Conservation (phyloP, 2,329 filamentous ascomycete genomes). For the Aspergillus felis region DNA sequence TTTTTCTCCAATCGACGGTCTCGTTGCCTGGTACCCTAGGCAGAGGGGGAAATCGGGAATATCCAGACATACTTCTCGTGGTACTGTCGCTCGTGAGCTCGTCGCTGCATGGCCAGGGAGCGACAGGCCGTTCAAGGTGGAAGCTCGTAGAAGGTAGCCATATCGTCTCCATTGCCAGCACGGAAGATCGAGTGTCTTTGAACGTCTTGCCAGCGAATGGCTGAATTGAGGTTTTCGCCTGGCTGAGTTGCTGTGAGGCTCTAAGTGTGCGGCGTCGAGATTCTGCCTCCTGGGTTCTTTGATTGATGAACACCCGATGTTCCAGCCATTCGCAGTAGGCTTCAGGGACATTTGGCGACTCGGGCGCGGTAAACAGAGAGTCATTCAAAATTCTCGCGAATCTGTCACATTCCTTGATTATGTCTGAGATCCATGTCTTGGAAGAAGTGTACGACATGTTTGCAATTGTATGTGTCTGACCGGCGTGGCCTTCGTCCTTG, state of each 20-base stretch:
- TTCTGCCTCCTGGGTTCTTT: slow-evolving; percentile 9
- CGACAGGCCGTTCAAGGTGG: slow-evolving; percentile 10
- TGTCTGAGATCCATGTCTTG: slow-evolving; percentile 25
- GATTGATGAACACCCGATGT: slow-evolving; percentile 14
- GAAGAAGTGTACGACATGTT: slow-evolving; percentile 15
- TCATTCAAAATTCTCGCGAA: slow-evolving; percentile 20
- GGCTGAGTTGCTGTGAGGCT: slow-evolving; percentile 1
- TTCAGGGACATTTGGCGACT: slow-evolving; percentile 24
- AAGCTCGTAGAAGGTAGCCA: slow-evolving; percentile 18
- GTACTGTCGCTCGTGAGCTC: slow-evolving; percentile 32
- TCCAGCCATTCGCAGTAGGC: slow-evolving; percentile 21
- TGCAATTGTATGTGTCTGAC: background rate
- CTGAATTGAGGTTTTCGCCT: slow-evolving; percentile 4
- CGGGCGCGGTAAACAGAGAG: slow-evolving; percentile 20
- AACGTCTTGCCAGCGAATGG: slow-evolving; percentile 19
- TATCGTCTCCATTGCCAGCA: slow-evolving; percentile 25
- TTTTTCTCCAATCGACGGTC: slow-evolving; percentile 30
- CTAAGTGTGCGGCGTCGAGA: slow-evolving; percentile 7
- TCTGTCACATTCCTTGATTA: slow-evolving; percentile 22
- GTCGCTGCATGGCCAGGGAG: slow-evolving; percentile 28
- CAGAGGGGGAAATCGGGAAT: slow-evolving; percentile 26
- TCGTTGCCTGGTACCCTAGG: slow-evolving; percentile 29
- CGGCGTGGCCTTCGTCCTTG: background rate
- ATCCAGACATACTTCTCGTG: slow-evolving; percentile 25
- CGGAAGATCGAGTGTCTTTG: slow-evolving; percentile 19